A percentile compares a stretch with the other conserved stretches of the same genome.
Evolutionary conservation across 2,329 filamentous ascomycete genomes (phyloP).

Genomic region (Calonectria pseudoturangicola): DNA sequence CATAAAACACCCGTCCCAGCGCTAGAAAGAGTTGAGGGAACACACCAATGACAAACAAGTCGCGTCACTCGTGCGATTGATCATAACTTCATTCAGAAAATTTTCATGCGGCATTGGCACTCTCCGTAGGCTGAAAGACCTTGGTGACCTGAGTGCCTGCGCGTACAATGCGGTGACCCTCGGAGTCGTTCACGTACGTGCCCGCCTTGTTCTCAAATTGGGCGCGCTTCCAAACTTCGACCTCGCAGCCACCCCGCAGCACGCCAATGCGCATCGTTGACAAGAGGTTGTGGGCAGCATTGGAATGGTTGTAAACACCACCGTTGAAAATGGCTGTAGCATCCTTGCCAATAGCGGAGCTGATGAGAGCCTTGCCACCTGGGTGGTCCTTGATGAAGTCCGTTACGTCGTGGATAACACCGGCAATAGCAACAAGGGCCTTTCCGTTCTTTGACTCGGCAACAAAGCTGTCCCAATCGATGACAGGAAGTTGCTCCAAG

Average conservation of each 20-base stretch:
- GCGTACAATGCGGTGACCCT: conserved; percentile 87
- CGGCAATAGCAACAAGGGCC: conserved; percentile 84
- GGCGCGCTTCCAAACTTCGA: conserved; percentile 93
- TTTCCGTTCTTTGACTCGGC: conserved; percentile 85
- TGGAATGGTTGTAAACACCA: conserved; percentile 91
- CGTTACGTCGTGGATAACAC: conserved; percentile 89
- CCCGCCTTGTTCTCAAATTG: conserved; percentile 90
- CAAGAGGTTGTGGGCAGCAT: conserved; percentile 91
- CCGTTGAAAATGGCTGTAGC: conserved; percentile 94
- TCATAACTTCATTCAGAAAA: conserved; percentile 13
- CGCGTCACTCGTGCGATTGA: not conserved
- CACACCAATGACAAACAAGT: no score
- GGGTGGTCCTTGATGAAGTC: conserved; percentile 92
- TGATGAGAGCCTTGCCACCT: conserved; percentile 90
- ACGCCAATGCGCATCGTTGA: conserved; percentile 92
- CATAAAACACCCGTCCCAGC: not conserved
- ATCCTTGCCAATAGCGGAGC: conserved; percentile 88
- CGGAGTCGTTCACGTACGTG: conserved; percentile 85
- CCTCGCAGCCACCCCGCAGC: conserved; percentile 89
- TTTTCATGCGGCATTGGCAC: conserved; percentile 67
- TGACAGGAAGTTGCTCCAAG: conserved; percentile 88
- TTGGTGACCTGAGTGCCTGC: conserved; percentile 91
- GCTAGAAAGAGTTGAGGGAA: conserved; percentile 4
- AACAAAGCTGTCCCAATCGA: conserved; percentile 91
- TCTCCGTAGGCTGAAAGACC: conserved; percentile 85